phyloP scores from a whole-genome alignment of 192 early-diverging fungal genomes.

The Cetraspora pellucida region DNA sequence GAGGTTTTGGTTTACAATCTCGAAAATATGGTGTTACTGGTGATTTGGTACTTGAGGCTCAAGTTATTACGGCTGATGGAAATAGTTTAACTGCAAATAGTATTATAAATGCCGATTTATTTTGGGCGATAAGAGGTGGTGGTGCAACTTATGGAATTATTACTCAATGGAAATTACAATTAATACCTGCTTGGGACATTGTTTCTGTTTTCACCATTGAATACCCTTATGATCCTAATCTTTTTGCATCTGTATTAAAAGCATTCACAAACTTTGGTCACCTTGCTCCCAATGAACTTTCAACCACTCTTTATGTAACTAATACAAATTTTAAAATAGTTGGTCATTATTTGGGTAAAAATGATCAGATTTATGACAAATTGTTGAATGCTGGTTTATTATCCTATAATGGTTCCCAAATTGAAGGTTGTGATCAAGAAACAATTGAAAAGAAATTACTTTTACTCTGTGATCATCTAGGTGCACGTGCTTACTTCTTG shows the following conservation, averaged over 20 bases:
- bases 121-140: constrained; percentile 63
- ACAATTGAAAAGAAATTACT: no score
- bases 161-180: constrained; percentile 39
- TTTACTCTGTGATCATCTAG: neutral
- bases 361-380: no score
- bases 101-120: constrained; percentile 51
- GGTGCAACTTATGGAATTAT: constrained; percentile 42
- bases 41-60: constrained; percentile 55
- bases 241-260: neutral
- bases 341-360: no score
- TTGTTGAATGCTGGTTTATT: neutral
- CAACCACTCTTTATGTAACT: no score
- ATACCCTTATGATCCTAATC: neutral
- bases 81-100: constrained; percentile 42
- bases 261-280: neutral
- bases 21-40: constrained; percentile 51
- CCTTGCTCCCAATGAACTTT: neutral
- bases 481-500: constrained; percentile 1
- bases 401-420: neutral
- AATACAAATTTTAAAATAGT: no score
- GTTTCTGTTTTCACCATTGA: neutral
- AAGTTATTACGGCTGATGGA: constrained; percentile 56
- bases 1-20: constrained; percentile 54
- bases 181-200: constrained; percentile 21
- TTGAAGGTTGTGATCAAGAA: neutral